Base-by-base conservation (phyloP, 1,284 basidiomycete species). In the Pseudozyma pruni region DNA sequence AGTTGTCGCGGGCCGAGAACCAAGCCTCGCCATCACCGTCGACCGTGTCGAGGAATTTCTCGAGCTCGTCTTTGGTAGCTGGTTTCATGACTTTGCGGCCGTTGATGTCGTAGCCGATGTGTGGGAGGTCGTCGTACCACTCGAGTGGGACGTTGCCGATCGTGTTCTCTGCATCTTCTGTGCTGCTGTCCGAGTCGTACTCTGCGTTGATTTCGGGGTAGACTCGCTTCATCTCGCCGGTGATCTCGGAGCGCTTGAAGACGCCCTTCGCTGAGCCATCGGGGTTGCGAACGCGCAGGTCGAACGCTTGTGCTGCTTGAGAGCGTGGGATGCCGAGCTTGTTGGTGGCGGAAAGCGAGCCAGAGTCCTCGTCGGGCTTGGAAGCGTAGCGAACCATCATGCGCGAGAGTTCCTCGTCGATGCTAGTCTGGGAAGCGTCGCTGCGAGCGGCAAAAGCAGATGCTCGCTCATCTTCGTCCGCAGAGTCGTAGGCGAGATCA, bases 101-200 rank as follows among this genome's bases (percentile, higher is more conserved):
- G 82, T 95, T 88, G 81, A 98, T 90, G 83, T 94, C 89, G 85
- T 99, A 99, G 43, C 96, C 96, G 80, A 99, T 89, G 85, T 99
- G 96, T n/a, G 96, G 96, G 74, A 99, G 86, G 85, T 98, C 95
- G 83, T 98, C 96, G 84, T 99, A 99, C 93, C 95, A 99, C 82
- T 98, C 93, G 86, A 93, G 90, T 41, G 96, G 96, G 54, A 99
- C 87, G 84, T 96, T 89, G 59, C 96, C 96, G 74, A 97, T 89
- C 57, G 94, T 91, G 83, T 98, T 98, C 32, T 92, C 91, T 66
- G 89, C 88, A 75, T 98, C 93, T 86, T 98, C 95, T 1, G 93
- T 98, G 41, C 92, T 94, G 44, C 92, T 94, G 84, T 98, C 95
- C 46, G 91, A 94, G 78, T 96, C 94, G 83, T 98, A 98, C 50